phyloP scores from a whole-genome alignment of 208 protist species.

The Leptomonas seymouri region DNA sequence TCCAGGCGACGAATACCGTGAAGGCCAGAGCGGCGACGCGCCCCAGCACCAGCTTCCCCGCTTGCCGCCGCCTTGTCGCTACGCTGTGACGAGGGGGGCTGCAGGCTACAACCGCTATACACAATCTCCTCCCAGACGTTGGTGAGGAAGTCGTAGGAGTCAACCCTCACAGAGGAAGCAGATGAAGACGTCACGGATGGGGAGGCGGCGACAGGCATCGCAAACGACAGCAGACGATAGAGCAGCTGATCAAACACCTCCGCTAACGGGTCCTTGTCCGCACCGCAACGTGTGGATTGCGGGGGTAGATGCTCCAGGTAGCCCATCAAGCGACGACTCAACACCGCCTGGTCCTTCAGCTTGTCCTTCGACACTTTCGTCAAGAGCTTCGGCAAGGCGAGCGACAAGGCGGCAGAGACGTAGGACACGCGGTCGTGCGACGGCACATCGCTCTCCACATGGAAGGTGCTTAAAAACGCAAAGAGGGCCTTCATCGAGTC shows the following conservation, averaged over 20 bases:
- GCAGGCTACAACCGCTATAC: conserved; percentile 31
- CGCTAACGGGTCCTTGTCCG: conserved; percentile 37
- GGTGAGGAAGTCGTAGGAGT: conserved; percentile 29
- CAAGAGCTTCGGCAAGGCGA: conserved; percentile 83
- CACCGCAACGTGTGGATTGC: neutral
- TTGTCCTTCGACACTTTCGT: conserved; percentile 74
- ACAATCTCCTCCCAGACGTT: conserved; percentile 37
- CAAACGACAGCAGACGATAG: conserved; percentile 67
- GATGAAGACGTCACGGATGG: conserved; percentile 3
- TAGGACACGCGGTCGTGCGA: conserved; percentile 62
- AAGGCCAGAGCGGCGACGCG: conserved; percentile 19
- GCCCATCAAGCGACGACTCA: conserved; percentile 74
- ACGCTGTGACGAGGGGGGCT: neutral
- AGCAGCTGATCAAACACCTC: conserved; percentile 72
- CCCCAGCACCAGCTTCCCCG: conserved; percentile 11
- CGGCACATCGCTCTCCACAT: conserved; percentile 71
- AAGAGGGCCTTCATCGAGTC: conserved; percentile 83
- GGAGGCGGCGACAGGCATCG: conserved; percentile 29
- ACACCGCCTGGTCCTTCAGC: conserved; percentile 76
- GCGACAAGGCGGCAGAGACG: conserved; percentile 65
- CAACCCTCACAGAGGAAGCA: neutral
- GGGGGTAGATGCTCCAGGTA: conserved; percentile 72
- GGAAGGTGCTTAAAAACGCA: conserved; percentile 77
- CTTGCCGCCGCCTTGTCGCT: neutral
- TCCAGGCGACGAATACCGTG: conserved; percentile 57